phyloP scores from a whole-genome alignment of 345 rosid species.

The Rhizophora mangle region DNA sequence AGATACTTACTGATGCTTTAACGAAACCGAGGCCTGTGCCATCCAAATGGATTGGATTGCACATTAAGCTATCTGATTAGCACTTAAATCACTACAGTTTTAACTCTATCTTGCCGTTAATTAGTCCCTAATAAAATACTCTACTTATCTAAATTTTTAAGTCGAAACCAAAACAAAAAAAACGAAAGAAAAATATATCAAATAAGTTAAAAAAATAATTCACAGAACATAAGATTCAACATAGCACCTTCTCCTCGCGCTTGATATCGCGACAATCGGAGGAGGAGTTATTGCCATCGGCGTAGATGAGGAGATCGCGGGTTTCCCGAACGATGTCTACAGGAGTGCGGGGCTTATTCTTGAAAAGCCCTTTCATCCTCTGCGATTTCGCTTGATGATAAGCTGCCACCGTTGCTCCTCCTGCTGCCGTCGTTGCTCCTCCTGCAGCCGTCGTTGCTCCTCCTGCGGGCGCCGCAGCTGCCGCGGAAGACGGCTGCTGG shows the following conservation, averaged over 20 bases:
- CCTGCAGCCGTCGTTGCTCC: not conserved
- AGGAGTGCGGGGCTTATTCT: constrained; percentile 85
- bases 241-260: constrained; percentile 48
- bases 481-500: not conserved
- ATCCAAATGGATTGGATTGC: no score
- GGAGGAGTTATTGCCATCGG: constrained; percentile 18
- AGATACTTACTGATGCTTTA: no score
- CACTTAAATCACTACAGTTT: no score
- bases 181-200: not conserved
- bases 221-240: no score
- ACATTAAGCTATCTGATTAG: no score
- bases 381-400: constrained; percentile 19
- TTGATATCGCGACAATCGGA: constrained; percentile 35
- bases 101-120: no score
- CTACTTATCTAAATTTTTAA: no score
- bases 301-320: constrained; percentile 75
- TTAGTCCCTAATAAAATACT: no score
- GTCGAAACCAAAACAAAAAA: not conserved
- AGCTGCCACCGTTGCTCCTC: not conserved
- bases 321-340: constrained; percentile 79
- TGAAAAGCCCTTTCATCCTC: constrained; percentile 84
- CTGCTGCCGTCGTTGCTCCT: not conserved
- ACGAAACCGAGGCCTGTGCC: no score
- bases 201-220: not conserved
- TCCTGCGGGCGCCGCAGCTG: not conserved